Evolutionary conservation across 352 stramenopile species (phyloP), one percentile per base, ranked within the genome.

Genomic region (Blastocystis sp.): DNA sequence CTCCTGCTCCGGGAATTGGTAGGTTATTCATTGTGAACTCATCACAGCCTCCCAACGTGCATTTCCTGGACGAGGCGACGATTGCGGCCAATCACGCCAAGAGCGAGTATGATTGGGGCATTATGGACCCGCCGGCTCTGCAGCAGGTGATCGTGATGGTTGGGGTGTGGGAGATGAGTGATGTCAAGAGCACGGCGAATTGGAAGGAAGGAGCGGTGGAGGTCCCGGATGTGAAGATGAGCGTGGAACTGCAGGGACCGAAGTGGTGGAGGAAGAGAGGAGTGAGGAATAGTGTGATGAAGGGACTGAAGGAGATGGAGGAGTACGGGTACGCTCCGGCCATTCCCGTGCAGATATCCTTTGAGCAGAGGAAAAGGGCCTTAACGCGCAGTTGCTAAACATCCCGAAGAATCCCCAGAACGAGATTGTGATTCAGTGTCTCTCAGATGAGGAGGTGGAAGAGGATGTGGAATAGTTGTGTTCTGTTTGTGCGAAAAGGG

Each of bases 81-180:
- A 59, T 81, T n/a, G 41, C 17, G 28, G 71, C 23, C 48, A 64
- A 60, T 48, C 71, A 81, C 40, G 28, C 28, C 14, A n/a, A 59
- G 52, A 81, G 71, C 43, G 71, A 81, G 48, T 56, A 53, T 34
- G 71, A 81, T 10, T 81, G 71, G 71, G 71, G 71, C 7, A 81
- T 81, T 1, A 28, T 23, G 19, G 71, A 81, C 10, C 71, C 71
- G 41, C 71, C 71, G 3, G 71, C 71, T 14, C 28, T 81, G 40
- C 71, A 81, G 48, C 71, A 81, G 60, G 28, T 81, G 28, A 38
- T 81, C 53, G 71, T 81, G 56, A 81, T 66, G 7, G 71, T 81
- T 21, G 45, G 43, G 43, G 10, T 28, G 28, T 43, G 2, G 23
- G 23, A 2, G n/a, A 21, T 38, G 11, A 10, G 38, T n/a, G 0